These are phyloP conservation scores for Pleurotus djamor DNA, from an alignment of 768 basidiomycete genomes.

Conservation along the genomic window DNA sequence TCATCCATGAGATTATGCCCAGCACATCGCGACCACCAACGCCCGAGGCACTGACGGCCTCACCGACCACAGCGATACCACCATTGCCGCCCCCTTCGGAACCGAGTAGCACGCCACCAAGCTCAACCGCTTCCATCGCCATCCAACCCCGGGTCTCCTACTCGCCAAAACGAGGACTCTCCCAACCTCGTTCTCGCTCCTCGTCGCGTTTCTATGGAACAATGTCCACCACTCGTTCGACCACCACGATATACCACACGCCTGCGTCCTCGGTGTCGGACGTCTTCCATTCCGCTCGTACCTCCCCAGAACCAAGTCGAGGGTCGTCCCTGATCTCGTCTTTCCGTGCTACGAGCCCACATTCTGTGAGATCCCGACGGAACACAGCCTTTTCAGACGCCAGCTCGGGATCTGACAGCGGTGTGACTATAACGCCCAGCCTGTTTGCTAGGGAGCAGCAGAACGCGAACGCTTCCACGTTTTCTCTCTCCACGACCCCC, in stretches of 20 bases:
- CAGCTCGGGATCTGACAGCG: constrained; percentile 44
- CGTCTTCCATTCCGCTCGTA: constrained; percentile 55
- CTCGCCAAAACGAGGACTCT: constrained; percentile 26
- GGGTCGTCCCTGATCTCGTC: constrained; percentile 18
- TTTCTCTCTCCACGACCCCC: neutral
- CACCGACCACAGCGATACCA: constrained; percentile 13
- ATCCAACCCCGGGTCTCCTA: constrained; percentile 27
- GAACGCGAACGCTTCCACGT: neutral
- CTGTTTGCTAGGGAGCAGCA: constrained; percentile 39
- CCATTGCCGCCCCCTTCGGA: neutral
- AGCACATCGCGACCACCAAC: constrained; percentile 14
- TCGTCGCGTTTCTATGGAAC: constrained; percentile 47
- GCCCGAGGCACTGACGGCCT: constrained; percentile 16
- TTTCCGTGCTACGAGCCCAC: constrained; percentile 19
- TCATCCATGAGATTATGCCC: constrained; percentile 61
- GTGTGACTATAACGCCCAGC: constrained; percentile 58
- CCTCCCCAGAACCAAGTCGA: constrained; percentile 46
- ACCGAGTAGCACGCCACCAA: neutral
- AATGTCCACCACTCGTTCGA: constrained; percentile 54
- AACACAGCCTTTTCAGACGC: constrained; percentile 26
- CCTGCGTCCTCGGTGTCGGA: constrained; percentile 79
- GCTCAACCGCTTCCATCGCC: constrained; percentile 21
- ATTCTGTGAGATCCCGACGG: constrained; percentile 18
- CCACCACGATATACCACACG: constrained; percentile 69
- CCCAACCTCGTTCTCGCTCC: constrained; percentile 44